phyloP scores from a whole-genome alignment of 23 red algal genomes.

The Chondrus crispus region DNA sequence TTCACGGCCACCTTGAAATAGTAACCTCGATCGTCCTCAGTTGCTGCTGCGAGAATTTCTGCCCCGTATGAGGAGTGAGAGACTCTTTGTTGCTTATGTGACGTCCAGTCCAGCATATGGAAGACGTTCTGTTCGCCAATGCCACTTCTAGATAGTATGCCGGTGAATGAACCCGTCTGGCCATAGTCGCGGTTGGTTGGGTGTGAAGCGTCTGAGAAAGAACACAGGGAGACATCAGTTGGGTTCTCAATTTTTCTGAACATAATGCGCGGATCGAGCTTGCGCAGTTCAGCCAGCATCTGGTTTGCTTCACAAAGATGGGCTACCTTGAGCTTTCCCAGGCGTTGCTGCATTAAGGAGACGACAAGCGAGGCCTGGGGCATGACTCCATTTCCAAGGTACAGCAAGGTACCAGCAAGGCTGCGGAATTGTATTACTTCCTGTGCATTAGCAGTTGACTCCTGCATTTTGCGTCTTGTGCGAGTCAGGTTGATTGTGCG shows the following conservation, averaged over 20 bases:
- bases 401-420: not conserved
- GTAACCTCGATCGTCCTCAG: not conserved
- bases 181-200: not conserved
- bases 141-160: not conserved
- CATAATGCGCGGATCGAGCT: not conserved
- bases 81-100: not conserved
- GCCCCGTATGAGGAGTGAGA: conserved; percentile 20
- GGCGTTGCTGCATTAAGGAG: not conserved
- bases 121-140: not conserved
- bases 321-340: not conserved
- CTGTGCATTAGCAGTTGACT: not conserved
- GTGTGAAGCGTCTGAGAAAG: not conserved
- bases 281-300: not conserved
- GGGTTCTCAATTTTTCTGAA: not conserved
- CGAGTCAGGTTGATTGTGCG: not conserved
- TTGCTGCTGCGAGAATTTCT: not conserved
- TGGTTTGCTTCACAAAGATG: not conserved
- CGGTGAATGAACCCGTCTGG: not conserved
- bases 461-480: not conserved
- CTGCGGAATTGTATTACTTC: not conserved
- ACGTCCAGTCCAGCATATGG: not conserved
- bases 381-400: not conserved
- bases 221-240: not conserved
- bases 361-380: not conserved
- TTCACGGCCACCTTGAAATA: not conserved